phyloP scores from a whole-genome alignment of 2,329 filamentous ascomycete genomes.

The Teratosphaeria zuluensis region DNA sequence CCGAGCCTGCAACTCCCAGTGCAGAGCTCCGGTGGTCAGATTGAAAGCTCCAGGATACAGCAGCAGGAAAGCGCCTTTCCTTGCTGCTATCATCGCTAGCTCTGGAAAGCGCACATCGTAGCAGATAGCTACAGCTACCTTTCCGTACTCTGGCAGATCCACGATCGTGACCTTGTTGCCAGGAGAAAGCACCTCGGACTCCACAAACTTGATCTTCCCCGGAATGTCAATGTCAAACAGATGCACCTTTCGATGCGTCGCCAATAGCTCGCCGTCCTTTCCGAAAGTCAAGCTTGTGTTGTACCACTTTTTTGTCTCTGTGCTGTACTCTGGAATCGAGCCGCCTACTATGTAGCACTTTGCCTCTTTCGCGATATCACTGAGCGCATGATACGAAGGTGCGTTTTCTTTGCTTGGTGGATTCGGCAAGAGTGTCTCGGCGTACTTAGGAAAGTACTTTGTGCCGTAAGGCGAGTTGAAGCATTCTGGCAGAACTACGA shows the following conservation, averaged over 20 bases:
- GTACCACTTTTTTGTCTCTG: constrained; percentile 62
- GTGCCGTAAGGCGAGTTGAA: constrained; percentile 98
- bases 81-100: constrained; percentile 76
- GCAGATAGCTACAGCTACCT: constrained; percentile 83
- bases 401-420: constrained; percentile 61
- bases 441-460: constrained; percentile 82
- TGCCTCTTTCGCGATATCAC: constrained; percentile 67
- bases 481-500: constrained; percentile 92
- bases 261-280: constrained; percentile 69
- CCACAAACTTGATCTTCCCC: constrained; percentile 82
- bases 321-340: constrained; percentile 76
- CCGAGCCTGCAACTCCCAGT: constrained; percentile 78
- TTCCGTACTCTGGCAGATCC: constrained; percentile 80
- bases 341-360: constrained; percentile 78
- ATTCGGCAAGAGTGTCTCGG: constrained; percentile 73
- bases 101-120: constrained; percentile 98
- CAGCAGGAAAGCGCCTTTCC: constrained; percentile 76
- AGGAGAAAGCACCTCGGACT: constrained; percentile 78
- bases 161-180: constrained; percentile 80
- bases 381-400: constrained; percentile 78
- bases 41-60: constrained; percentile 98
- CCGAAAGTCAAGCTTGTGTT: constrained; percentile 84
- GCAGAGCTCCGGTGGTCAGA: constrained; percentile 78
- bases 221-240: constrained; percentile 98
- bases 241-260: constrained; percentile 85